Percentiles rank a stretch among this genome's conserved stretches.
Evolutionary conservation across 2,329 filamentous ascomycete species (phyloP).

Genomic region (Fusarium verrucosum): DNA sequence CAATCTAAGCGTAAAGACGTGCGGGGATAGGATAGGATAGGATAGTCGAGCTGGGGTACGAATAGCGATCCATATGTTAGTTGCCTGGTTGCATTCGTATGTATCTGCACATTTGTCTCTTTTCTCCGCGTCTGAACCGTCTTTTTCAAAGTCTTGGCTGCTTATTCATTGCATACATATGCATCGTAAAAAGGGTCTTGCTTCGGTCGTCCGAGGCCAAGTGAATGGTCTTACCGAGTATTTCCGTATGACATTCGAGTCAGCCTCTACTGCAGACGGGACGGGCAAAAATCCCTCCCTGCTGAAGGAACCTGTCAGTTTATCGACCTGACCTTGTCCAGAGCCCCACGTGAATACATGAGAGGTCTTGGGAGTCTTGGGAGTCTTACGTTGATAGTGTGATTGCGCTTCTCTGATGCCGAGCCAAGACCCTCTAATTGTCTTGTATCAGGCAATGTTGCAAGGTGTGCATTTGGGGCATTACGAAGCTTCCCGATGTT

Average conservation of each 20-base stretch:
- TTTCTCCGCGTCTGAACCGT: background rate
- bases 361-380: conserved; percentile 20
- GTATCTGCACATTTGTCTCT: conserved; percentile 30
- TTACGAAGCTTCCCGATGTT: conserved; percentile 1
- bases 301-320: conserved; percentile 19
- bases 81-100: background rate
- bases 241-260: conserved; percentile 26
- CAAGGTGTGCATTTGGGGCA: background rate
- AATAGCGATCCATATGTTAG: conserved; percentile 24
- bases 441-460: conserved; percentile 1
- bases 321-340: conserved; percentile 25
- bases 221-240: conserved; percentile 11
- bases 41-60: conserved; percentile 26
- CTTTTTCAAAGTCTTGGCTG: conserved; percentile 22
- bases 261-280: conserved; percentile 9
- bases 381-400: conserved; percentile 15
- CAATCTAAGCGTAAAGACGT: conserved; percentile 30
- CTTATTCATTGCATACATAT: conserved; percentile 22
- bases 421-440: conserved; percentile 13
- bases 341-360: conserved; percentile 36
- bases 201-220: conserved; percentile 21
- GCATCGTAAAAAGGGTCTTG: conserved; percentile 18
- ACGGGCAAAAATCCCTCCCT: conserved; percentile 7
- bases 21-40: too few relatives aligned
- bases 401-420: conserved; percentile 20